A percentile compares a stretch with the other conserved stretches of the same genome.
Evolutionary conservation across 2,329 filamentous ascomycete genomes (phyloP).

Genomic region (Metarhizium anisopliae): DNA sequence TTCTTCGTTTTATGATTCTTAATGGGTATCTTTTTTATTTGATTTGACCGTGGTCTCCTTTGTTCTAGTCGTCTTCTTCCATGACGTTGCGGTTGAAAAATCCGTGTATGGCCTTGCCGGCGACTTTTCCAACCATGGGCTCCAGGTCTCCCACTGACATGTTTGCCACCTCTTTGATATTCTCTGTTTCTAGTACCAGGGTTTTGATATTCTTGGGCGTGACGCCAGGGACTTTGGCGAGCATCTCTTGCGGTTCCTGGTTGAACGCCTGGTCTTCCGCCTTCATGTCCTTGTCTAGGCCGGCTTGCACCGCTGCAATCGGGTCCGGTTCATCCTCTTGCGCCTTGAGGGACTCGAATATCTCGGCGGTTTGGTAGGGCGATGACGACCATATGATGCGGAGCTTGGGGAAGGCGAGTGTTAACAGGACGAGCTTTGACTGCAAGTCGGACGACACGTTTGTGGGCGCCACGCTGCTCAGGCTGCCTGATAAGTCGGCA

Average conservation of each 20-base stretch:
- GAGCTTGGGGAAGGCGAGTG: conserved; percentile 80
- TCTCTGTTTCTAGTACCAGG: conserved; percentile 64
- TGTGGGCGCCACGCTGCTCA: conserved; percentile 53
- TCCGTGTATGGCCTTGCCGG: conserved; percentile 59
- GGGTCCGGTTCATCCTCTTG: conserved; percentile 87
- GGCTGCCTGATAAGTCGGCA: conserved; percentile 54
- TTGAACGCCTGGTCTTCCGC: conserved; percentile 68
- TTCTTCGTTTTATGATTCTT: neutral
- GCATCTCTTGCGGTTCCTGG: conserved; percentile 81
- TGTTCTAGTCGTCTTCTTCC: conserved; percentile 33
- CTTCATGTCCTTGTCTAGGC: conserved; percentile 49
- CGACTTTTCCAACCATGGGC: conserved; percentile 66
- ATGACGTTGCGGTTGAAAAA: conserved; percentile 69
- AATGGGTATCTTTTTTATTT: conserved; percentile 7
- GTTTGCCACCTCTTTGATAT: conserved; percentile 75
- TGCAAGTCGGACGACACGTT: conserved; percentile 65
- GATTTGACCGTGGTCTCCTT: neutral
- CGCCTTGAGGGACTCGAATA: conserved; percentile 88
- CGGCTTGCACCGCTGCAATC: conserved; percentile 72
- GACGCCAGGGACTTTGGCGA: conserved; percentile 75
- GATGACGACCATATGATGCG: conserved; percentile 90
- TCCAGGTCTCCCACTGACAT: conserved; percentile 67
- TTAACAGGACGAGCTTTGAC: conserved; percentile 83
- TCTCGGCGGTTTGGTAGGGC: conserved; percentile 94
- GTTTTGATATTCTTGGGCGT: conserved; percentile 68